phyloP scores from a whole-genome alignment of 116 monocot species.

The Iris pallida region DNA sequence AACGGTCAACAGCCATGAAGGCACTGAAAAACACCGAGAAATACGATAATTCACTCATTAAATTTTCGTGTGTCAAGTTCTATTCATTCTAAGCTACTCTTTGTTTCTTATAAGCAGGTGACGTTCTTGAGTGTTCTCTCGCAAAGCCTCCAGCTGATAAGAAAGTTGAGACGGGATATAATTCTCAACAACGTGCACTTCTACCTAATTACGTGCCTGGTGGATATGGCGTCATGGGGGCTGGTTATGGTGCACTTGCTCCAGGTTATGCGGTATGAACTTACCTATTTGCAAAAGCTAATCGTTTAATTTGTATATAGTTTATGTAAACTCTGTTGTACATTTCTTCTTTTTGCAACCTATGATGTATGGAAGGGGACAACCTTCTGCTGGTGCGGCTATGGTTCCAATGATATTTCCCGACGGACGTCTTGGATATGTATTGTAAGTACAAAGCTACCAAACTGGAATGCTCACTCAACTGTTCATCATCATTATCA shows the following conservation, averaged over 20 bases:
- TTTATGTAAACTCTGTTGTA: neutral
- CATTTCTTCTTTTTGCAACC: slow-evolving; percentile 18
- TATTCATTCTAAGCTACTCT: neutral
- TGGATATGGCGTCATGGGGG: slow-evolving; percentile 55
- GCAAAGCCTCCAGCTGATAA: slow-evolving; percentile 90
- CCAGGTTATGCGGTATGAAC: slow-evolving; percentile 39
- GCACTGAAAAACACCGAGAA: slow-evolving; percentile 74
- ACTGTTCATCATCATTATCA: neutral
- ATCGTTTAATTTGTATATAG: neutral
- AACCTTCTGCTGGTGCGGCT: slow-evolving; percentile 31
- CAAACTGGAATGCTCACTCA: neutral
- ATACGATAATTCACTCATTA: slow-evolving; percentile 53
- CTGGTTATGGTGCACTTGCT: slow-evolving; percentile 42
- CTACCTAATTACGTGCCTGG: slow-evolving; percentile 43
- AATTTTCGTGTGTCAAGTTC: neutral
- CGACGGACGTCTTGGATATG: slow-evolving; percentile 44
- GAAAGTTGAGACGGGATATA: slow-evolving; percentile 43
- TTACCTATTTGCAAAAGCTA: neutral
- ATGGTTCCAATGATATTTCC: slow-evolving; percentile 53
- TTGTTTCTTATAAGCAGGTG: slow-evolving; percentile 39
- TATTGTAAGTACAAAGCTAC: slow-evolving; percentile 27
- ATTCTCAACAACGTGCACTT: slow-evolving; percentile 38
- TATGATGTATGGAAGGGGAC: slow-evolving; percentile 38
- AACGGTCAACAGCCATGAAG: slow-evolving; percentile 76
- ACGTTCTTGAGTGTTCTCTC: slow-evolving; percentile 80